A percentile compares a stretch with the other conserved stretches of the same genome.
Evolutionary conservation across 1,139 yeast genomes (phyloP).

Genomic region (Trichomonascaceae sp.): DNA sequence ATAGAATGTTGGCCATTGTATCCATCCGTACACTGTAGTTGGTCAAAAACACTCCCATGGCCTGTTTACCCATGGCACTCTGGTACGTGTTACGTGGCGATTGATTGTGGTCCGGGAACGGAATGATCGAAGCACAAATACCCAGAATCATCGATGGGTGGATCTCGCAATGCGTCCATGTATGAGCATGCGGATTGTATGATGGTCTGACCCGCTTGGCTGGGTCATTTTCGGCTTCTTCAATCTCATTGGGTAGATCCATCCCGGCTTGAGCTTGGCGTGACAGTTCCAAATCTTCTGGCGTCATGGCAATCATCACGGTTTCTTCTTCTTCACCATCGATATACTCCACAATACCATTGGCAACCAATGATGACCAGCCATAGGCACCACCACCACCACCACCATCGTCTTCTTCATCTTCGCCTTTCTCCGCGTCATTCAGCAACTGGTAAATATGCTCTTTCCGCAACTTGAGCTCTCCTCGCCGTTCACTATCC

Average conservation of each 20-base stretch:
- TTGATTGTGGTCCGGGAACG: conserved; percentile 99
- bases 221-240: conserved; percentile 47
- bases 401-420: conserved; percentile 23
- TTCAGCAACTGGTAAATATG: conserved; percentile 62
- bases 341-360: conserved; percentile 85
- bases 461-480: conserved; percentile 69
- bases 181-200: conserved; percentile 52
- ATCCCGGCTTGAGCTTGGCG: conserved; percentile 39
- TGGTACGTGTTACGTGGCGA: conserved; percentile 99
- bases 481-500: conserved; percentile 58
- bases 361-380: conserved; percentile 74
- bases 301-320: conserved; percentile 96
- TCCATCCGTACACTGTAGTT: conserved; percentile 97
- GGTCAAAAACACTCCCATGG: conserved; percentile 98
- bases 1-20: conserved; percentile 95
- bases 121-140: conserved; percentile 96
- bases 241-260: conserved; percentile 13
- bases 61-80: conserved; percentile 99
- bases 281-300: conserved; percentile 79
- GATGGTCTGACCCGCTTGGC: conserved; percentile 80
- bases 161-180: conserved; percentile 97
- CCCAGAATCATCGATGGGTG: conserved; percentile 99
- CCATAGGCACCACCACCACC: conserved; percentile 42
- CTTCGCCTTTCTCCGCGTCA: conserved; percentile 27
- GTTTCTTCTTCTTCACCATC: conserved; percentile 99